Evolutionary conservation across 352 stramenopile genomes (phyloP), one percentile per base, ranked within the genome.

Genomic region (Pythium vanterpoolii): DNA sequence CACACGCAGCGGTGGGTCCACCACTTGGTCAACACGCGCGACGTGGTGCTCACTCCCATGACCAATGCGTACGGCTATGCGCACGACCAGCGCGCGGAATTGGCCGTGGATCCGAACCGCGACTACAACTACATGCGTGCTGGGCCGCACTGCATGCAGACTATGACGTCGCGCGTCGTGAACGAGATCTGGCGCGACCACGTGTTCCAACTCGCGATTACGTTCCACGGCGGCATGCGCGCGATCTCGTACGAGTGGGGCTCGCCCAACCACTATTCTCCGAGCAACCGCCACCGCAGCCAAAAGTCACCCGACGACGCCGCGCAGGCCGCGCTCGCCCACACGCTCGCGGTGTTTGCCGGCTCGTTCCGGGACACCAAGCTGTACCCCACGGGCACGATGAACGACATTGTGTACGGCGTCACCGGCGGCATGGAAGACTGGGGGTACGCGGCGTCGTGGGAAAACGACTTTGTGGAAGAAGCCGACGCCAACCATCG

Each of bases 191-290:
- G 91, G 78, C 85, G 94, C 34, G 87, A 98, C 28, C 94, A 99
- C 72, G 71, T 99, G 6, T 98, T 99, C 71, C 96, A 99, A 66
- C 72, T 99, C 23, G 88, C 90, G 14, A 77, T 99, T 19, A 99
- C 97, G 16, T 99, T 99, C 73, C 97, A 99, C 79, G 97, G 87
- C 26, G 97, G 97, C 36, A 99, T 97, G 76, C 90, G 96, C 66
- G 91, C 96, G 4, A 88, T 99, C 43, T 88, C 90, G 4, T 99
- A 99, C 71, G 97, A 99, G 74, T 99, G 97, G 97, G 97, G 97
- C 11, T 90, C 92, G 6, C 86, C 90, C 0, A 89, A 97, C 48
- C 84, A 98, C 68, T 79, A 93, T 87, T 51, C 83, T 4, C 43
- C 71, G 11, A 72, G 67, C 23, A 67, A 81, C 31, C 39, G 43